Percentiles rank a stretch among this genome's conserved stretches.
Evolutionary conservation across 106 monocot species (phyloP).

Genomic region (Dioscorea dumetorum): DNA sequence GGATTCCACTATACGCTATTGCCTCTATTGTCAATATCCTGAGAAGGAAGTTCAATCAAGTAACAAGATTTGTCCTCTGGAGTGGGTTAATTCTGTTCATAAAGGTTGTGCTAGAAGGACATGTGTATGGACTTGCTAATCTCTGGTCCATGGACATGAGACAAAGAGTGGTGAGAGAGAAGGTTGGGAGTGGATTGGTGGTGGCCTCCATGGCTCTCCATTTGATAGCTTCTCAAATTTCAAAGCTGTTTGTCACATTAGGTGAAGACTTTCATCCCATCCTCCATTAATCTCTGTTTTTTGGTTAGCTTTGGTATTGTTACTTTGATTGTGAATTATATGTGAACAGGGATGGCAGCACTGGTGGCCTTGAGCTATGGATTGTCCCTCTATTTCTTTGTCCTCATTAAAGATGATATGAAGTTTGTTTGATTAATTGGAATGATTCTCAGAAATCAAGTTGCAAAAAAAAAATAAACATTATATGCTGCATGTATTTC

Average conservation of each 20-base stretch:
- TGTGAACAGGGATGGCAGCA: constrained; percentile 27
- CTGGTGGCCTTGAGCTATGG: constrained; percentile 31
- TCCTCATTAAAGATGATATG: constrained; percentile 25
- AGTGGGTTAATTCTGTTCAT: constrained; percentile 23
- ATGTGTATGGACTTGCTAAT: constrained; percentile 16
- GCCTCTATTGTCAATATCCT: constrained; percentile 40
- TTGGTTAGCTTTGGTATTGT: not conserved
- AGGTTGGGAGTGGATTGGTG: constrained; percentile 59
- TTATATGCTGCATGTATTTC: too few relatives aligned
- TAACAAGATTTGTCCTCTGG: constrained; percentile 7
- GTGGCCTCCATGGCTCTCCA: constrained; percentile 53
- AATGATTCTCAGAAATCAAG: too few relatives aligned
- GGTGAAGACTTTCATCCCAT: constrained; percentile 18
- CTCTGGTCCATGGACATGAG: constrained; percentile 54
- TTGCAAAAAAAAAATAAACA: too few relatives aligned
- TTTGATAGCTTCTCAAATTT: constrained; percentile 13
- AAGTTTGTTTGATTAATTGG: not conserved
- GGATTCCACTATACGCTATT: constrained; percentile 54
- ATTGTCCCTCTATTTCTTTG: constrained; percentile 28
- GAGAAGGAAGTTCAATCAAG: not conserved
- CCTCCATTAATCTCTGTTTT: not conserved
- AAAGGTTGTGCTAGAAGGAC: constrained; percentile 38
- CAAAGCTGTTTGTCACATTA: constrained; percentile 10
- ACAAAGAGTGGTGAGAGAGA: constrained; percentile 71
- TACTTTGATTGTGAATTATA: not conserved